Evolutionary conservation across 495 filamentous ascomycete species (phyloP), one percentile per base, ranked within the genome.

Genomic region (Hyaloscypha finlandica): DNA sequence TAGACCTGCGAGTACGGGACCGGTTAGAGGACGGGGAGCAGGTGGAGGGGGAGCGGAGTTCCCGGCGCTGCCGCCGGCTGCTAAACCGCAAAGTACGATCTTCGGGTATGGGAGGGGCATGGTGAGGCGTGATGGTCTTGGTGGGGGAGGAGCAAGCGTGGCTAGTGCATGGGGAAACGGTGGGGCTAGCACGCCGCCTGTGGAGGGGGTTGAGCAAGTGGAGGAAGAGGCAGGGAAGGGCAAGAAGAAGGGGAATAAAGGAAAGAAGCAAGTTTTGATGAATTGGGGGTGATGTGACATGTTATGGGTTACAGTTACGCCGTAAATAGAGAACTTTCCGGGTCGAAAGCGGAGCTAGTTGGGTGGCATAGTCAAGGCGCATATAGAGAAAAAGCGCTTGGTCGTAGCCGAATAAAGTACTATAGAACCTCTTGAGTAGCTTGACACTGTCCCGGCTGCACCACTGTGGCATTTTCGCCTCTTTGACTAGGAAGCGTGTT

Each of bases 241-340:
- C 0, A 91, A 90, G 76, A 89, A 86, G 77, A 91, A 91, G 63
- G 89, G 90, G 19, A 93, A 89, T 67, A 89, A 92, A 77, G 87
- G 85, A 68, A 90, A 92, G 76, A 94, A 94, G 79, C 90, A 94
- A 78, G 88, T 90, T 4, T 76, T 94, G 60, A 84, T 87, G 61
- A 81, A 85, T 67, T 85, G 82, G 81, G 82, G 82, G 3, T 85
- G 58, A 69, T 37, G 35, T 6, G 6, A 37, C 12, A 54, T n/a
- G 51, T 54, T 54, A 54, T 54, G 19, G 8, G 51, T 6, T 54
- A 20, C 51, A 16, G 6, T 37, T 37, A 37, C 12, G 35, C 6
- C 12, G 35, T 37, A 37, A 12, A 37, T 37, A 12, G 35, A 37
- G 12, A 12, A 12, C 35, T 3, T 37, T 25, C 25, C 25, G 25